phyloP scores from a whole-genome alignment of 2,329 filamentous ascomycete genomes.

The Lecanosticta acicola region DNA sequence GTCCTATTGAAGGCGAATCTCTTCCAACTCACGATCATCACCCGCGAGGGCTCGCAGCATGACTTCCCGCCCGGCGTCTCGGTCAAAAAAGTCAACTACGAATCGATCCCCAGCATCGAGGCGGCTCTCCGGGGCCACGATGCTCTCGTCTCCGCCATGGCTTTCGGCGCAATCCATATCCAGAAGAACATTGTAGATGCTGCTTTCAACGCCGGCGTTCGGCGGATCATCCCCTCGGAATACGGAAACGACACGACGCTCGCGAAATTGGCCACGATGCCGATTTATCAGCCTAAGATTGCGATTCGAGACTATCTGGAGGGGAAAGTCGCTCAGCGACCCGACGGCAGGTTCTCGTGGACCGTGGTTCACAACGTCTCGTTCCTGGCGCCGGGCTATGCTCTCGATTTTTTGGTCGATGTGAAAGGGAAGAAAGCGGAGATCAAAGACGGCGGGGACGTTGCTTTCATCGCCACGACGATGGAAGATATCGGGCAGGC shows the following conservation, averaged over 20 bases:
- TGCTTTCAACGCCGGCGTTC: conserved; percentile 13
- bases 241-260: no score
- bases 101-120: conserved; percentile 42
- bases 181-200: conserved; percentile 16
- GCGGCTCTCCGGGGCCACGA: conserved; percentile 24
- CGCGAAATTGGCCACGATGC: no score
- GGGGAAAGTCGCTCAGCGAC: no score
- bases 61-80: conserved; percentile 23
- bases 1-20: no score
- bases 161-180: conserved; percentile 7
- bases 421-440: conserved; percentile 45
- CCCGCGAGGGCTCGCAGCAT: conserved; percentile 39
- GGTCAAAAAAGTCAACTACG: conserved; percentile 41
- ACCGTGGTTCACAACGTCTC: no score
- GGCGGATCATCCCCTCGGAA: no score
- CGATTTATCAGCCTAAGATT: conserved; percentile 19
- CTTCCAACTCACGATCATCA: conserved; percentile 52
- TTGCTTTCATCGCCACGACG: conserved; percentile 47
- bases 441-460: conserved; percentile 52
- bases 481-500: conserved; percentile 47
- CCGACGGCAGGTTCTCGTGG: no score
- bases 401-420: conserved; percentile 37
- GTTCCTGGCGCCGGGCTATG: no score
- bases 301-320: no score
- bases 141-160: conserved; percentile 16